Evolutionary conservation across 1,139 yeast genomes (phyloP).

Genomic region (Yamadazyma spencermartinsiae): DNA sequence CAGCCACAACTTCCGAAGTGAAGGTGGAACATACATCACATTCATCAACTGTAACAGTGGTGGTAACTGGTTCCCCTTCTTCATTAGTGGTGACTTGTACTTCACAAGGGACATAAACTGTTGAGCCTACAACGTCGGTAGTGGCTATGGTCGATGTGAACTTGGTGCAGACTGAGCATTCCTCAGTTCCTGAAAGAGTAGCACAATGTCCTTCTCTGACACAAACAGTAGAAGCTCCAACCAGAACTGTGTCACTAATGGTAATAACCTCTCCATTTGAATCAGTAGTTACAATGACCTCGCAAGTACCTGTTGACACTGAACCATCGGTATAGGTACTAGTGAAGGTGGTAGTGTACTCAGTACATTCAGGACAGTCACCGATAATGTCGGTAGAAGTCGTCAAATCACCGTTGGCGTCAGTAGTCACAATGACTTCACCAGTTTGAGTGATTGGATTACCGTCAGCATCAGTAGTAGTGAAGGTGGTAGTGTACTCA

Average conservation of each 20-base stretch:
- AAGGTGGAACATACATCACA: slow-evolving; percentile 1
- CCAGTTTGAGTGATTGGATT: slow-evolving; percentile 9
- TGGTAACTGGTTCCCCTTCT: slow-evolving; percentile 1
- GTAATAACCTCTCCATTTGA: slow-evolving; percentile 11
- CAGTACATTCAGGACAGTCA: slow-evolving; percentile 13
- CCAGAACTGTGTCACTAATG: background rate
- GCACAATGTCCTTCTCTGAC: slow-evolving; percentile 4
- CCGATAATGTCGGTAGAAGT: slow-evolving; percentile 11
- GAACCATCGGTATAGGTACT: slow-evolving; percentile 16
- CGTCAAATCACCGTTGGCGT: slow-evolving; percentile 2
- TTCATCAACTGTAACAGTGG: background rate
- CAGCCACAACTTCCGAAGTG: background rate
- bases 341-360: slow-evolving; percentile 18
- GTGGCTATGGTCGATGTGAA: slow-evolving; percentile 2
- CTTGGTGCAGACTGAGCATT: slow-evolving; percentile 3
- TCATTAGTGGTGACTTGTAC: background rate
- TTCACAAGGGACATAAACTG: slow-evolving; percentile 1
- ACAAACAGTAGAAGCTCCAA: slow-evolving; percentile 1
- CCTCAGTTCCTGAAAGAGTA: background rate
- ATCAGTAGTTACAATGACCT: slow-evolving; percentile 13
- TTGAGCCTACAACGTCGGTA: slow-evolving; percentile 1
- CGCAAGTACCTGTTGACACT: slow-evolving; percentile 10
- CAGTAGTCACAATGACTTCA: slow-evolving; percentile 5
- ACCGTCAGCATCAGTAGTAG: slow-evolving; percentile 14
- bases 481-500: slow-evolving; percentile 13